A percentile compares a stretch with the other conserved stretches of the same genome.
phyloP scores from a whole-genome alignment of 805 yeast genomes.

The Candida tallmaniae region DNA sequence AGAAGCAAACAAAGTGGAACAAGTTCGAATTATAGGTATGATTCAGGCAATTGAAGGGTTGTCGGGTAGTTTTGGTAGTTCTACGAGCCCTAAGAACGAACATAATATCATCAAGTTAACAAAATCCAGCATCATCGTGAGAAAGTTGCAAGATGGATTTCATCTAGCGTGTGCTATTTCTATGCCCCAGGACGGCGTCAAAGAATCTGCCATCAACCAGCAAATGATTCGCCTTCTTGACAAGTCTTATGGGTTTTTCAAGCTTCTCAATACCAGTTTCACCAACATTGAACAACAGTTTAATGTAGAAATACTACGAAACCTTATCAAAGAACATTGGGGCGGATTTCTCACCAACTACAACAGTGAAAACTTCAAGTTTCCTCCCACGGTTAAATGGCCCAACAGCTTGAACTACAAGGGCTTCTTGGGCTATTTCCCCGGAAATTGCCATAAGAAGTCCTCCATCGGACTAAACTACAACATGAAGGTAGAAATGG shows the following conservation, averaged over 20 bases:
- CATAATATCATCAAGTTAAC: slow-evolving; percentile 18
- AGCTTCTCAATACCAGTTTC: slow-evolving; percentile 24
- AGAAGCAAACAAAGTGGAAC: slow-evolving; percentile 15
- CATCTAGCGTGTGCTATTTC: slow-evolving; percentile 25
- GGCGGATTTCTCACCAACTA: slow-evolving; percentile 20
- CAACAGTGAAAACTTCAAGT: slow-evolving; percentile 18
- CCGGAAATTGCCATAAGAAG: slow-evolving; percentile 18
- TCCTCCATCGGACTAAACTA: slow-evolving; percentile 22
- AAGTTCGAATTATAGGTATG: slow-evolving; percentile 30
- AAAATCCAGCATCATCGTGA: slow-evolving; percentile 22
- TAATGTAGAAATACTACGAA: slow-evolving; percentile 14
- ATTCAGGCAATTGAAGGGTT: slow-evolving; percentile 33
- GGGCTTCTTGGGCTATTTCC: slow-evolving; percentile 32
- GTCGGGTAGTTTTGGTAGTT: slow-evolving; percentile 18
- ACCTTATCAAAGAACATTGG: slow-evolving; percentile 24
- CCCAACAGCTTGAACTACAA: slow-evolving; percentile 29
- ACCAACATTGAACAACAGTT: slow-evolving; percentile 12
- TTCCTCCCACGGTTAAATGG: slow-evolving; percentile 28
- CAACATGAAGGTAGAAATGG: slow-evolving; percentile 16
- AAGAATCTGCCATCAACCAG: slow-evolving; percentile 17
- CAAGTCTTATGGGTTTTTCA: slow-evolving; percentile 22
- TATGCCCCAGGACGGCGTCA: slow-evolving; percentile 11
- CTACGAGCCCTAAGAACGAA: background rate
- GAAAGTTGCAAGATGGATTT: slow-evolving; percentile 21
- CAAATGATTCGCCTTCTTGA: slow-evolving; percentile 23